These are phyloP conservation scores for Mortierella sp. DNA, from an alignment of 371 early-diverging fungal genomes.

Conservation along the genomic window DNA sequence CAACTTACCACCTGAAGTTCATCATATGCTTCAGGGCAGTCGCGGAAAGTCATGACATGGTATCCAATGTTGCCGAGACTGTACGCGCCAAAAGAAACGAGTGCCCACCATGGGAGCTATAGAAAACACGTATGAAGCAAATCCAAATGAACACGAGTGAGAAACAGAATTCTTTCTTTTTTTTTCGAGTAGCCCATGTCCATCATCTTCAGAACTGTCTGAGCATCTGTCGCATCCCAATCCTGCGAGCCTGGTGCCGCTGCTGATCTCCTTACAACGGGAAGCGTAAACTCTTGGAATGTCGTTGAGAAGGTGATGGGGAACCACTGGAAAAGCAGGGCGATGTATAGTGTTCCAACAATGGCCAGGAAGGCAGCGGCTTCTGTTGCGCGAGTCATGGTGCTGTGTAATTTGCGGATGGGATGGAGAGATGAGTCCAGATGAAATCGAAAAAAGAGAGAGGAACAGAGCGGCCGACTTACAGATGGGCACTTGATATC, in stretches of 20 bases:
- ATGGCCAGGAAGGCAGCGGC: slow-evolving; percentile 60
- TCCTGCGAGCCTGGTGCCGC: no score
- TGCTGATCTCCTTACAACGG: slow-evolving; percentile 58
- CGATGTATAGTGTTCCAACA: slow-evolving; percentile 56
- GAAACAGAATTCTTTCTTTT: no score
- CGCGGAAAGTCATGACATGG: slow-evolving; percentile 86
- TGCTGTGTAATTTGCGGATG: not conserved
- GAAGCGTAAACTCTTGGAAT: slow-evolving; percentile 66
- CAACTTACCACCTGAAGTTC: slow-evolving; percentile 77
- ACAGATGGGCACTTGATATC: no score
- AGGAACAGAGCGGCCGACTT: not conserved
- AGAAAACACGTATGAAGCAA: not conserved
- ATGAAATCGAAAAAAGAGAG: not conserved
- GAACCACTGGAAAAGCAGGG: slow-evolving; percentile 62
- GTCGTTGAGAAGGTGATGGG: slow-evolving; percentile 64
- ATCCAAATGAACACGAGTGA: not conserved
- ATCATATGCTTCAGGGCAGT: slow-evolving; percentile 89
- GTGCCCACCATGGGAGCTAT: slow-evolving; percentile 85
- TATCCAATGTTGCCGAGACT: slow-evolving; percentile 86
- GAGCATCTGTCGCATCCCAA: no score
- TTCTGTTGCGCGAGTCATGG: slow-evolving; percentile 76
- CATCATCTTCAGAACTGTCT: no score
- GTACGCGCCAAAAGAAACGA: slow-evolving; percentile 87
- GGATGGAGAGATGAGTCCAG: slow-evolving; percentile 1
- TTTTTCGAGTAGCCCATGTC: no score